These are phyloP conservation scores for Erythrophleum ivorense DNA, from an alignment of 331 rosid genomes.

Conservation along the genomic window DNA sequence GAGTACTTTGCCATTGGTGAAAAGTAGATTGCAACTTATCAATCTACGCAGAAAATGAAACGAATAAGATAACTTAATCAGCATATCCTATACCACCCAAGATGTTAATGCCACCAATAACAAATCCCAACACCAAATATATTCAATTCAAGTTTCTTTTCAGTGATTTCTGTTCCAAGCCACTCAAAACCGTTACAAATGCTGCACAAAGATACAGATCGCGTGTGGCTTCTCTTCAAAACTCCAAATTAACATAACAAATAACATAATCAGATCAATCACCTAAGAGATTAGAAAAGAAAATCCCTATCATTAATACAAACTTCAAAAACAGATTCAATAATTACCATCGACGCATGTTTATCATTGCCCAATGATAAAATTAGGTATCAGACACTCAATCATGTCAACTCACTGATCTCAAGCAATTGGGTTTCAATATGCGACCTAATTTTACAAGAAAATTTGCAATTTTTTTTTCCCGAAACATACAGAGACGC, in stretches of 20 bases:
- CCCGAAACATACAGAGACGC: neutral
- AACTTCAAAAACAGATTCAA: neutral
- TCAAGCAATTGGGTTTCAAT: neutral
- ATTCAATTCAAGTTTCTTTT: slow-evolving; percentile 4
- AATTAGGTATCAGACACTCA: slow-evolving; percentile 29
- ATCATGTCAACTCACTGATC: slow-evolving; percentile 34
- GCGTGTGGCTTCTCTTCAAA: slow-evolving; percentile 9
- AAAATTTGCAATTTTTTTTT: neutral
- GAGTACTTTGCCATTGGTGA: slow-evolving; percentile 75
- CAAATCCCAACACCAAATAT: slow-evolving; percentile 27
- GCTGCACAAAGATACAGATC: slow-evolving; percentile 33
- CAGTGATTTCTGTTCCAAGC: neutral
- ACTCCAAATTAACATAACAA: slow-evolving; percentile 15
- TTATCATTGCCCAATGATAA: neutral
- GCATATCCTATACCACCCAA: slow-evolving; percentile 21
- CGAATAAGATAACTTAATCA: slow-evolving; percentile 5
- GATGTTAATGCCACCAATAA: neutral
- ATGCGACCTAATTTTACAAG: neutral
- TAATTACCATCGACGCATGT: neutral
- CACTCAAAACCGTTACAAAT: slow-evolving; percentile 5
- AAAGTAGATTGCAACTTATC: slow-evolving; percentile 83
- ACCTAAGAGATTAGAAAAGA: neutral
- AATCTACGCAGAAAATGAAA: slow-evolving; percentile 56
- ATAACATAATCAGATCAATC: slow-evolving; percentile 35
- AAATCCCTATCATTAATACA: neutral